Percentiles rank a stretch among this genome's conserved stretches.
phyloP scores from a whole-genome alignment of 371 early-diverging fungal genomes.

The Enteropsectra breve region DNA sequence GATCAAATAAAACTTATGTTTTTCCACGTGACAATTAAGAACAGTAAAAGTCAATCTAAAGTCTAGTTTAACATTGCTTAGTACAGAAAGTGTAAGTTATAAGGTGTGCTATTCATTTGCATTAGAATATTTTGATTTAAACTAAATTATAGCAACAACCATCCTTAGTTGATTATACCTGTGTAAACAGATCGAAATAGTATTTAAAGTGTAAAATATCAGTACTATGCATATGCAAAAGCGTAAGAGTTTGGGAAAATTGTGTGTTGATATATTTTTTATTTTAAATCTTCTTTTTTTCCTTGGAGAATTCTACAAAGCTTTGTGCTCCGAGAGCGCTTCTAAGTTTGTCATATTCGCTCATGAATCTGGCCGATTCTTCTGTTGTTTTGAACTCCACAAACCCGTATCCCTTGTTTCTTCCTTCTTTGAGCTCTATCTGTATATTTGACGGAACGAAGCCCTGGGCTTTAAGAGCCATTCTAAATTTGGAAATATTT shows the following conservation, averaged over 20 bases:
- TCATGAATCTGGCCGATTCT: constrained; percentile 47
- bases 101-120: too few species aligned
- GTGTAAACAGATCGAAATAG: too few species aligned
- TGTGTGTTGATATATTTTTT: neutral
- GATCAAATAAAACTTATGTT: too few species aligned
- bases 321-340: constrained; percentile 32
- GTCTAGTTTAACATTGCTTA: too few species aligned
- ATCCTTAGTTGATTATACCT: too few species aligned
- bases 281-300: constrained; percentile 24
- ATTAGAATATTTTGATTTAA: too few species aligned
- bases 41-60: too few species aligned
- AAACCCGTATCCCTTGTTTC: constrained; percentile 57
- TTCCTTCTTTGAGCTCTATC: constrained; percentile 27
- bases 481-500: constrained; percentile 40
- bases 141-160: too few species aligned
- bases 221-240: too few species aligned
- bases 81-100: too few species aligned
- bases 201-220: too few species aligned
- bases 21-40: too few species aligned
- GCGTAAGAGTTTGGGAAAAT: neutral
- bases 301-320: constrained; percentile 47
- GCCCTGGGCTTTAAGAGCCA: constrained; percentile 37
- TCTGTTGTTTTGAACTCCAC: constrained; percentile 48
- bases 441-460: constrained; percentile 40
- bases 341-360: constrained; percentile 28